A percentile compares a stretch with the other conserved stretches of the same genome.
Conservation (phyloP, 2,329 filamentous ascomycete species). For the Colletotrichum destructivum region DNA sequence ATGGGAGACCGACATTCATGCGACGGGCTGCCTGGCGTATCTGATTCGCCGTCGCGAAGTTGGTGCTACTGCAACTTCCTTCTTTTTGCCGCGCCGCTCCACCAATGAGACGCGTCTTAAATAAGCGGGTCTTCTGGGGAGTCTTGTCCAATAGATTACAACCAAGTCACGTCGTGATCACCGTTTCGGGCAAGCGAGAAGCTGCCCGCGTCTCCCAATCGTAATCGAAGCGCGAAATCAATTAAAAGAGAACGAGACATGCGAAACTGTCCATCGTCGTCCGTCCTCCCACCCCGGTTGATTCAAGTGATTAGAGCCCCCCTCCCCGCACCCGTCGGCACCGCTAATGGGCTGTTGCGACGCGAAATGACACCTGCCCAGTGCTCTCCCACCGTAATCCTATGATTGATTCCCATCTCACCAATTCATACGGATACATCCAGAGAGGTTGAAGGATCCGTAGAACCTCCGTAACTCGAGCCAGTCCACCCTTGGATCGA, state of each 20-base stretch:
- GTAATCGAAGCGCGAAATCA: conserved; percentile 22
- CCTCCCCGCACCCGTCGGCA: conserved; percentile 13
- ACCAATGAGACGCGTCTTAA: conserved; percentile 35
- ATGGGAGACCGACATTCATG: conserved; percentile 28
- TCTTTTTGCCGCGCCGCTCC: conserved; percentile 16
- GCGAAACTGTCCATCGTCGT: background rate
- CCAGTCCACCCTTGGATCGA: background rate
- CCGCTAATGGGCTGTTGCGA: conserved; percentile 11
- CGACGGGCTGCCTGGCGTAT: background rate
- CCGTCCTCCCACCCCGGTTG: conserved; percentile 8
- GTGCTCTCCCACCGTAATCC: conserved; percentile 10
- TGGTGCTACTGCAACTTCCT: conserved; percentile 34
- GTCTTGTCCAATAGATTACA: conserved; percentile 1
- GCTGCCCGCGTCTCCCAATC: background rate
- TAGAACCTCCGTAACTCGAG: background rate
- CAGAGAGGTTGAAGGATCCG: background rate
- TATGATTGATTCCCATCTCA: background rate
- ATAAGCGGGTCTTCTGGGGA: background rate
- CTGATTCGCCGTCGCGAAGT: conserved; percentile 27
- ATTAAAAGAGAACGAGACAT: conserved; percentile 16
- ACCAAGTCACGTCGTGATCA: conserved; percentile 2
- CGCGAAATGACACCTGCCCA: conserved; percentile 7
- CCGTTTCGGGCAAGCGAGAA: conserved; percentile 13
- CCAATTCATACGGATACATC: background rate
- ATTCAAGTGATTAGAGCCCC: conserved; percentile 2